Base-by-base conservation (phyloP, 75 land plant species). In the Gnetum montanum region DNA sequence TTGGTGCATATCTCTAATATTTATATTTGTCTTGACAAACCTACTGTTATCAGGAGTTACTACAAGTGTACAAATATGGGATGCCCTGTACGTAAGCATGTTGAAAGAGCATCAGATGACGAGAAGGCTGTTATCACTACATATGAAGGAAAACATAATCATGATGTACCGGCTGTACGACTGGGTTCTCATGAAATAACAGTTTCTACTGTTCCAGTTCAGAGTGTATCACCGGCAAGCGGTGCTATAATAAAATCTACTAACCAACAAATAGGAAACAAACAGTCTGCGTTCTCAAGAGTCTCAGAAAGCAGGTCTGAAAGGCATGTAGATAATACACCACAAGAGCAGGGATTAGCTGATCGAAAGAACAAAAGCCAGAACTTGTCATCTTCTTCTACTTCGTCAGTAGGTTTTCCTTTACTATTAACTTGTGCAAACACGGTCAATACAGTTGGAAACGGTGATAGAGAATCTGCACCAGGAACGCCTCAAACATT, bases 141-240 rank as follows among this genome's bases (percentile, higher is more conserved):
- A 7, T 92, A 92, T 37, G 97, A 92, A 38, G 97, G 97, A 11
- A 88, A 79, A 23, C 97, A 92, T 51, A 88, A 70, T 57, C 97
- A 92, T 54, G 82, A 88, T 53, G 81, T 94, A 6, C 97, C 97
- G 8, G 71, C 81, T n/a, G 77, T 64, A 38, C 70, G 79, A 37
- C 72, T 49, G 13, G 80, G 72, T 49, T 77, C 81, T 67, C 84
- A 80, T 59, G 79, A 70, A 43, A 51, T 73, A 53, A 61, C 67
- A 30, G 36, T 23, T 3, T 6, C 55, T 33, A 22, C 34, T 53
- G 31, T 26, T 31, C 55, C 18, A 20, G 25, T 18, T 53, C 55
- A 53, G 36, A 53, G 25, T 4, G 15, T 20, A 53, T 31, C 31
- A 20, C 28, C 15, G 1, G 19, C 36, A 31, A 36, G 31, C 34